Conservation (phyloP, 2,329 filamentous ascomycete species). For the Phoma sp. region DNA sequence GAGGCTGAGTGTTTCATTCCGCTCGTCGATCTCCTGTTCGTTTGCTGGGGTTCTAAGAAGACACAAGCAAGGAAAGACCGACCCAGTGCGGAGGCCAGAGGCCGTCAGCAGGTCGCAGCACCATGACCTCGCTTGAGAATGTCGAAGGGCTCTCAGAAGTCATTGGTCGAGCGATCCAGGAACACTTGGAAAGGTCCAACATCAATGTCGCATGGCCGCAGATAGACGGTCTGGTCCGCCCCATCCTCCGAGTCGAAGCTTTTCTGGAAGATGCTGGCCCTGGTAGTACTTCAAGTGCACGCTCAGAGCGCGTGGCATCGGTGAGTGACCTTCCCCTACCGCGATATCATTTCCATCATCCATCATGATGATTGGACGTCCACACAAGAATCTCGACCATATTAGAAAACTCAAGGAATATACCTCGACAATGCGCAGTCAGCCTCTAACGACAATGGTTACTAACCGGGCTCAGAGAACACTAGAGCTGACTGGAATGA, state of each 20-base stretch:
- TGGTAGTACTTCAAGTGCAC: conserved; percentile 13
- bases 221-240: conserved; percentile 29
- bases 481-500: conserved; percentile 34
- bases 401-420: too few species aligned
- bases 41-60: background rate
- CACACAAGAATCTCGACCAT: background rate
- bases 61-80: background rate
- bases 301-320: conserved; percentile 38
- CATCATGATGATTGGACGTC: background rate
- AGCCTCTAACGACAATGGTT: background rate
- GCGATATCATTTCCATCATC: background rate
- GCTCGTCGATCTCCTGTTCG: background rate
- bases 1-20: background rate
- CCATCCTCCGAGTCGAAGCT: conserved; percentile 41
- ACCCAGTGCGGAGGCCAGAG: background rate
- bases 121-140: conserved; percentile 27
- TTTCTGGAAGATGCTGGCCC: conserved; percentile 39
- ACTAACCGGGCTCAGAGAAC: conserved; percentile 26
- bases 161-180: conserved; percentile 39
- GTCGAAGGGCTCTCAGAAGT: conserved; percentile 42
- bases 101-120: background rate
- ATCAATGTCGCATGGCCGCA: conserved; percentile 36
- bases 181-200: conserved; percentile 36
- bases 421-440: background rate
- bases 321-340: conserved; percentile 21